Percentiles rank a stretch among this genome's conserved stretches.
Evolutionary conservation across 768 basidiomycete genomes (phyloP).

Genomic region (Naematelia encephala): DNA sequence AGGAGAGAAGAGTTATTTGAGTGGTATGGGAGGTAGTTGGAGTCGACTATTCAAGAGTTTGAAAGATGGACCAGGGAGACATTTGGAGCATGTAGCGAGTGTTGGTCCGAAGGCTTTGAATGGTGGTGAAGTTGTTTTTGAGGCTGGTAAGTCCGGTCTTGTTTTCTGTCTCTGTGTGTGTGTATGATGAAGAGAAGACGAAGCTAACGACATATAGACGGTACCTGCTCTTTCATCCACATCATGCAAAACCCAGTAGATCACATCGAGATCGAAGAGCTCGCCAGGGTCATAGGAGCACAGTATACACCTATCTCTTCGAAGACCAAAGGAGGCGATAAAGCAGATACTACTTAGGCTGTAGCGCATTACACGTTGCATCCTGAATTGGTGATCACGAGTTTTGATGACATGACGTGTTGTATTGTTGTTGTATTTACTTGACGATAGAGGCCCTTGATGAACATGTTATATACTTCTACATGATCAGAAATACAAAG

Average conservation of each 20-base stretch:
- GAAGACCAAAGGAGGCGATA: no score
- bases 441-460: no score
- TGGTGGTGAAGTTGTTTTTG: slow-evolving; percentile 39
- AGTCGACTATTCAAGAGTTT: slow-evolving; percentile 85
- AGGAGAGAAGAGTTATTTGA: slow-evolving; percentile 24
- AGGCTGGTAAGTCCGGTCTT: slow-evolving; percentile 24
- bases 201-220: slow-evolving; percentile 18
- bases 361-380: no score
- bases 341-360: no score
- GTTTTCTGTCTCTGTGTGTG: not conserved
- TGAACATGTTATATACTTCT: no score
- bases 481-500: no score
- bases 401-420: no score
- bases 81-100: slow-evolving; percentile 15
- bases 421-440: no score
- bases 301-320: slow-evolving; percentile 9
- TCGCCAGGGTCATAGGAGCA: slow-evolving; percentile 28
- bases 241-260: slow-evolving; percentile 37
- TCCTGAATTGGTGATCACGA: no score
- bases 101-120: slow-evolving; percentile 37
- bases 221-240: slow-evolving; percentile 30
- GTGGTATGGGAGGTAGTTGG: slow-evolving; percentile 4
- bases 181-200: not conserved
- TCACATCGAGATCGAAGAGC: slow-evolving; percentile 26
- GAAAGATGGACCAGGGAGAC: slow-evolving; percentile 75